Conservation (phyloP, 371 early-diverging fungal species). For the Mucor sp. region DNA sequence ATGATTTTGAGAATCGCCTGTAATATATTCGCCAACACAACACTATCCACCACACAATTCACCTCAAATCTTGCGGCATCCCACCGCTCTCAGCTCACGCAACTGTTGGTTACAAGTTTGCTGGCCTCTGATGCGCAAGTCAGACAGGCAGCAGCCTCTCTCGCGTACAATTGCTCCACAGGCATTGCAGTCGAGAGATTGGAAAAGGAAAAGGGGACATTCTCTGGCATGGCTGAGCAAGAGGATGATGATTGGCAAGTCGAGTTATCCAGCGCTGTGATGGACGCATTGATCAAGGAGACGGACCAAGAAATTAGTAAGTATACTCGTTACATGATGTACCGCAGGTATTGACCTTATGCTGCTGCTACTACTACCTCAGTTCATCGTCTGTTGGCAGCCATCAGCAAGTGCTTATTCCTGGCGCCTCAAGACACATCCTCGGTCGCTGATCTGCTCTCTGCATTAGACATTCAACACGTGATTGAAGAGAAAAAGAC, state of each 20-base stretch:
- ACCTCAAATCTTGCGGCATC: constrained; percentile 51
- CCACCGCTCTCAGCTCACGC: constrained; percentile 57
- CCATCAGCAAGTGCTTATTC: constrained; percentile 44
- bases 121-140: constrained; percentile 58
- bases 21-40: constrained; percentile 57
- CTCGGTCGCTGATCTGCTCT: constrained; percentile 31
- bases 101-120: constrained; percentile 61
- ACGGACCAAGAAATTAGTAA: constrained; percentile 49
- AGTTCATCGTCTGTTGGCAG: constrained; percentile 48
- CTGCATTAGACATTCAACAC: constrained; percentile 37
- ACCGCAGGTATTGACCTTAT: too few species aligned
- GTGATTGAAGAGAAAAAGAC: constrained; percentile 33
- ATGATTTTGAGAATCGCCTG: constrained; percentile 53
- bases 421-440: constrained; percentile 37
- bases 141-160: constrained; percentile 66
- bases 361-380: not conserved
- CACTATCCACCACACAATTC: constrained; percentile 48
- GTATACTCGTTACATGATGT: not conserved
- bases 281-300: constrained; percentile 62
- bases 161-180: constrained; percentile 69
- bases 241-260: constrained; percentile 73
- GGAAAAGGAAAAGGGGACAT: constrained; percentile 42
- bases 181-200: constrained; percentile 48
- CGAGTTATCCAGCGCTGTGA: constrained; percentile 66
- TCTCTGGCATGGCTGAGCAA: constrained; percentile 41